Conservation (phyloP, 495 filamentous ascomycete genomes). For the Tuber brumale region DNA sequence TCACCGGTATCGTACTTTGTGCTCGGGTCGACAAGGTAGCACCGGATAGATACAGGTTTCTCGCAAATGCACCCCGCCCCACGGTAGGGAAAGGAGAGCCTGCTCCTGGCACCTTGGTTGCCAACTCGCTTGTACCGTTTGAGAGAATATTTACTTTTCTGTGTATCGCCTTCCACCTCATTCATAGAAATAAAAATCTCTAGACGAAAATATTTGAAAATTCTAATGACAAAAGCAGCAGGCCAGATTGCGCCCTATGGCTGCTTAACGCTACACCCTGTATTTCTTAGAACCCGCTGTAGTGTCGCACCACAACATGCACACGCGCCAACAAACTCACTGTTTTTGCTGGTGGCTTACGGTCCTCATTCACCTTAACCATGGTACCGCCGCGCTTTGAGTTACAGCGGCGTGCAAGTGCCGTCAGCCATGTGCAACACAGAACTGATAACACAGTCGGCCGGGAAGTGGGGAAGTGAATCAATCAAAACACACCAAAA, state of each 20-base stretch:
- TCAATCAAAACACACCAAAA: not conserved
- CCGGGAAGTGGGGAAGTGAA: slow-evolving; percentile 5
- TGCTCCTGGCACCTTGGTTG: not conserved
- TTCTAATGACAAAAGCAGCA: not conserved
- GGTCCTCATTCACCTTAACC: not conserved
- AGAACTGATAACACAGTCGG: not conserved
- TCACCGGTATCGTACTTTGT: not conserved
- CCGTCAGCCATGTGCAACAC: not conserved
- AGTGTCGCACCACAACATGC: not conserved
- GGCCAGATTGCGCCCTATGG: not conserved
- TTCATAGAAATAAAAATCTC: not conserved
- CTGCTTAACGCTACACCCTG: not conserved
- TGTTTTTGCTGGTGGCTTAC: not conserved
- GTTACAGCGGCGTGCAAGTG: not conserved
- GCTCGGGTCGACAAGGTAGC: not conserved
- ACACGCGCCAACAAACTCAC: not conserved
- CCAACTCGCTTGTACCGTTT: not conserved
- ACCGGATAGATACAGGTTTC: not conserved
- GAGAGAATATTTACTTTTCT: not conserved
- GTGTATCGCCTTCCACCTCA: not conserved
- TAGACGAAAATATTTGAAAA: not conserved
- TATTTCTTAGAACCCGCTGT: not conserved
- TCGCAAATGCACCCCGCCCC: not conserved
- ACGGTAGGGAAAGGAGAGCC: not conserved
- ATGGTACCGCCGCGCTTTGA: not conserved